Base-by-base conservation (phyloP, 495 filamentous ascomycete species). In the Melanomma pulvis-pyrius region DNA sequence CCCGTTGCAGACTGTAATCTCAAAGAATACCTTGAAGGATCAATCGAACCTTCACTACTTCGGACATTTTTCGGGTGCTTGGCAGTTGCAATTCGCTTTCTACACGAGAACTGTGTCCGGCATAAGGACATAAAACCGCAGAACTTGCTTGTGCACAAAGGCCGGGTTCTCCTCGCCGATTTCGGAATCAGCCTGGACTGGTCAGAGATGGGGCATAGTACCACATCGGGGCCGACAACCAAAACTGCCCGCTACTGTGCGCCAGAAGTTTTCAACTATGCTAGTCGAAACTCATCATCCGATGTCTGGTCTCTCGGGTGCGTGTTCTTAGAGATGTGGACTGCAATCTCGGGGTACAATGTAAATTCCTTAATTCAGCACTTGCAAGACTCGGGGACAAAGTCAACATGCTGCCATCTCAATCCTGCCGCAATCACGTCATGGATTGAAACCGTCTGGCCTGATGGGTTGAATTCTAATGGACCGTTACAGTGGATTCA, bases 231-330 rank as follows among this genome's bases (percentile, higher is more conserved):
- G 6, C 8, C 49, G 2, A 52, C 49, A 26, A 5, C 49, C 5
- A 5, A 7, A 2, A 52, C 21, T 11, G 7, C 21, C 21, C 21
- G 49, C 5, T 52, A 52, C 22, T 4, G 49, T 52, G 21, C 49
- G 7, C 49, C 49, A 5, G 49, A 52, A 52, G 9, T 52, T 15
- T 3, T 29, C 7, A 5, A 26, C 5, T 11, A 52, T 17, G 49
- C 3, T 3, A 11, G 5, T 2, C 12, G 49, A 5, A 52, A 52
- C 49, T 25, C 49, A 4, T 52, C 21, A 8, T 3, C 49, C 25
- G 49, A 52, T 29, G 26, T 52, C 4, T 52, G 49, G 49, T 52
- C 49, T 22, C 49, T 52, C 13, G 49, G 49, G 2, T 52, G 49
- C 26, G 49, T 52, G 25, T 52, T 24, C 17, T 17, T 52, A 6